These are phyloP conservation scores for Leccinum subfulvum DNA, from an alignment of 1,284 basidiomycete genomes.

Conservation along the genomic window DNA sequence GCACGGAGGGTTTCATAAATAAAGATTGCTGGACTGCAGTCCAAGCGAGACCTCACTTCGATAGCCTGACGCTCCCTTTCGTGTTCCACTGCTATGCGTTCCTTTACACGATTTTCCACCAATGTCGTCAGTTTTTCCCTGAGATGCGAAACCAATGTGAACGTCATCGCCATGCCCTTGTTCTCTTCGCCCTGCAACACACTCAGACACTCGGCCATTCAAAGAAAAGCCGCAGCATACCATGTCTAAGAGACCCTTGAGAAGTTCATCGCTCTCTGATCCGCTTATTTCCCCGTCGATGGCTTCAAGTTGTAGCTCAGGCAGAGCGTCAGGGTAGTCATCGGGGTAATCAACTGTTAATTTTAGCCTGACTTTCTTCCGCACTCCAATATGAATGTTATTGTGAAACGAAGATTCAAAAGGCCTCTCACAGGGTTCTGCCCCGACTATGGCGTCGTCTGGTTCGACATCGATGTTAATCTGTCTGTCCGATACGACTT, in stretches of 20 bases:
- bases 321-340: conserved; percentile 75
- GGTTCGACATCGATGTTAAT: conserved; percentile 88
- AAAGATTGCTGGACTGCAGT: conserved; percentile 2
- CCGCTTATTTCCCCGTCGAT: conserved; percentile 71
- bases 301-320: conserved; percentile 68
- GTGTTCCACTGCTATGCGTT: conserved; percentile 58
- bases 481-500: conserved; percentile 84
- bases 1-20: conserved; percentile 4
- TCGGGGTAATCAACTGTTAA: conserved; percentile 72
- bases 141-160: conserved; percentile 87
- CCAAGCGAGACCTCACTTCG: conserved; percentile 52
- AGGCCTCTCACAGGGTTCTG: conserved; percentile 51
- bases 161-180: conserved; percentile 97
- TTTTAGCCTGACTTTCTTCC: conserved; percentile 67
- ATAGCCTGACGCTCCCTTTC: conserved; percentile 73
- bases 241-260: conserved; percentile 60
- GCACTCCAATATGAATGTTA: conserved; percentile 20
- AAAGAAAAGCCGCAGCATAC: conserved; percentile 44
- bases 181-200: conserved; percentile 79
- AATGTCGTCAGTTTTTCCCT: conserved; percentile 75
- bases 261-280: conserved; percentile 52
- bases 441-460: conserved; percentile 68
- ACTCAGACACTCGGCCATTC: conserved; percentile 5
- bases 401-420: conserved; percentile 12
- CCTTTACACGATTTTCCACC: conserved; percentile 59